phyloP scores from a whole-genome alignment of 2,329 filamentous ascomycete genomes.

The Domatiomyces globalis region DNA sequence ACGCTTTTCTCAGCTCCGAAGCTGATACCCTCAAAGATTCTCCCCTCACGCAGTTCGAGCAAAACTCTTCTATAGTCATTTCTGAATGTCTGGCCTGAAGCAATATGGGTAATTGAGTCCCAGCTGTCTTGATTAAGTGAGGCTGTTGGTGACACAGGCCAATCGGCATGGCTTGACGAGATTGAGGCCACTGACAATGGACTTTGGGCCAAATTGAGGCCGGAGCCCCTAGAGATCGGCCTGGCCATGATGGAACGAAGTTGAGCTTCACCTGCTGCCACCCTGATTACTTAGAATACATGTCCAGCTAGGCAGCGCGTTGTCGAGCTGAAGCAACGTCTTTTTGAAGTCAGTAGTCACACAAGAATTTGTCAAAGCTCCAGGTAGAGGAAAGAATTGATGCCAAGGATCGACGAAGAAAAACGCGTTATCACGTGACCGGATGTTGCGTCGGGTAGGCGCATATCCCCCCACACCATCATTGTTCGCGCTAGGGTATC shows the following conservation, averaged over 20 bases:
- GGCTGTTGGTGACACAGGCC: slow-evolving; percentile 3
- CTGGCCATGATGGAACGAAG: neutral
- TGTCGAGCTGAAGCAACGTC: neutral
- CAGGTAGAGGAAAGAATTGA: neutral
- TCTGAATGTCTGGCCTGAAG: slow-evolving; percentile 45
- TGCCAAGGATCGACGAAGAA: neutral
- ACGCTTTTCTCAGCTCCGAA: slow-evolving; percentile 92
- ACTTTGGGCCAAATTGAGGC: slow-evolving; percentile 23
- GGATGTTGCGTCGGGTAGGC: neutral
- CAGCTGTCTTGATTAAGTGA: slow-evolving; percentile 5
- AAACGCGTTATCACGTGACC: neutral
- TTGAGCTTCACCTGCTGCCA: neutral
- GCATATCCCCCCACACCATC: too few species aligned
- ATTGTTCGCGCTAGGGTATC: neutral
- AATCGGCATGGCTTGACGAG: slow-evolving; percentile 16
- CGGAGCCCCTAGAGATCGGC: slow-evolving; percentile 5
- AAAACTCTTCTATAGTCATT: slow-evolving; percentile 51
- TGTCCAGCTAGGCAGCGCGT: neutral
- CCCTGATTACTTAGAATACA: neutral
- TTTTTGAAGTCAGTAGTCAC: too few species aligned
- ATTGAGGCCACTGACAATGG: slow-evolving; percentile 29
- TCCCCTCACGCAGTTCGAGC: slow-evolving; percentile 86
- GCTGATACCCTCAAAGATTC: slow-evolving; percentile 83
- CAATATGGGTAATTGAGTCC: slow-evolving; percentile 37
- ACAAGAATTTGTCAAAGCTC: neutral